Evolutionary conservation across 139 green algal species (phyloP).

Genomic region (Tetradesmus obliquus): DNA sequence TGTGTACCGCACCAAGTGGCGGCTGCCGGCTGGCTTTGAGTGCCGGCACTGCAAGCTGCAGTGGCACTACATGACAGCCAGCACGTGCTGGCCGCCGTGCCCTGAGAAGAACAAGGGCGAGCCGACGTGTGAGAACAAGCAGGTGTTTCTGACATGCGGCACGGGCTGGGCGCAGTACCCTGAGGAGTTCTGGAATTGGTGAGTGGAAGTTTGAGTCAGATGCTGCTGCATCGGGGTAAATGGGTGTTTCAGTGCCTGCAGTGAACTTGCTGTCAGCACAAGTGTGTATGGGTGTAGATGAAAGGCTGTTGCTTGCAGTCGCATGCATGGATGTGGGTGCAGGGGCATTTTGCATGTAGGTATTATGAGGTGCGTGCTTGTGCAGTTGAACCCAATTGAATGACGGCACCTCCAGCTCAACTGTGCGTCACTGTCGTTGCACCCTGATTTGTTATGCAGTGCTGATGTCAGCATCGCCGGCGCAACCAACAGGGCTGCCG

Average conservation of each 20-base stretch:
- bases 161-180: conserved; percentile 15
- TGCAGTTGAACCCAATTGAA: no score
- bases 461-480: conserved; percentile 32
- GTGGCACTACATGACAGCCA: conserved; percentile 37
- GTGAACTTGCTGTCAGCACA: no score
- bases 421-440: neutral
- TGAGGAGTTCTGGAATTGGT: conserved; percentile 47
- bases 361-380: no score
- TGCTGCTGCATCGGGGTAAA: no score
- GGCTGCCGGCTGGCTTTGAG: conserved; percentile 10
- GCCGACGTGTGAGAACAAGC: conserved; percentile 32
- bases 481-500: neutral
- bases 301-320: neutral
- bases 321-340: neutral
- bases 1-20: conserved; percentile 36
- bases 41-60: conserved; percentile 37
- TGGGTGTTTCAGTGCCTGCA: no score
- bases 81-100: conserved; percentile 46
- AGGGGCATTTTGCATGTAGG: no score
- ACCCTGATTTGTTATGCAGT: neutral
- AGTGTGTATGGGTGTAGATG: no score
- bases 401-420: no score
- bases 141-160: conserved; percentile 31
- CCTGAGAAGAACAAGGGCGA: neutral
- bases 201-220: conserved; percentile 9